A percentile compares a stretch with the other conserved stretches of the same genome.
Evolutionary conservation across 73 alveolate species (phyloP).

Genomic region (Paramecium pentaurelia): DNA sequence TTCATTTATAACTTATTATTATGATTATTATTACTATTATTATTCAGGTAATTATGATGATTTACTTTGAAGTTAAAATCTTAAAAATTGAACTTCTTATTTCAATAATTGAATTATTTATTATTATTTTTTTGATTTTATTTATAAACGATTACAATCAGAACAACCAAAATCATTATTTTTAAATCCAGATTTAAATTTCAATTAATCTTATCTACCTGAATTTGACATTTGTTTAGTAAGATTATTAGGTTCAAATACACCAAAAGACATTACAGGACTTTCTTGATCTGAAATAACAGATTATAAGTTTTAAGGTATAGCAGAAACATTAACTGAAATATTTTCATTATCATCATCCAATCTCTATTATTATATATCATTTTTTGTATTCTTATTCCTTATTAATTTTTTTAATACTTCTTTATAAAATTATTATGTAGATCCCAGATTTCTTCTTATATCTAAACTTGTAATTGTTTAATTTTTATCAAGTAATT

Average conservation of each 20-base stretch:
- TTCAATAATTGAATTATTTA: neutral
- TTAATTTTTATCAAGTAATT: neutral
- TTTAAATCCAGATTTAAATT: neutral
- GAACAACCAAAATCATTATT: neutral
- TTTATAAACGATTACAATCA: neutral
- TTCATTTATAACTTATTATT: neutral
- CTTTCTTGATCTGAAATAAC: constrained; percentile 40
- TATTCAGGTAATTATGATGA: neutral
- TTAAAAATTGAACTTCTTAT: neutral
- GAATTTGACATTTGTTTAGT: neutral
- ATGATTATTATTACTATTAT: neutral
- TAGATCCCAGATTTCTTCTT: neutral
- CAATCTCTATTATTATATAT: neutral
- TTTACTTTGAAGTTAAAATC: neutral
- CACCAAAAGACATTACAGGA: constrained; percentile 41
- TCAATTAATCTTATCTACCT: neutral
- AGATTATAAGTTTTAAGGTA: neutral
- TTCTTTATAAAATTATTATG: neutral
- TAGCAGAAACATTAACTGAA: constrained; percentile 34
- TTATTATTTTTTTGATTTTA: neutral
- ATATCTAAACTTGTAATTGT: neutral
- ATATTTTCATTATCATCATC: neutral
- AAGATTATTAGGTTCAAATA: neutral
- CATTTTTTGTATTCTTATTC: neutral
- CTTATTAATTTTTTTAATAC: neutral